Percentiles rank a stretch among this genome's conserved stretches.
Evolutionary conservation across 352 stramenopile species (phyloP).

Genomic region (Proteromonas lacertae): DNA sequence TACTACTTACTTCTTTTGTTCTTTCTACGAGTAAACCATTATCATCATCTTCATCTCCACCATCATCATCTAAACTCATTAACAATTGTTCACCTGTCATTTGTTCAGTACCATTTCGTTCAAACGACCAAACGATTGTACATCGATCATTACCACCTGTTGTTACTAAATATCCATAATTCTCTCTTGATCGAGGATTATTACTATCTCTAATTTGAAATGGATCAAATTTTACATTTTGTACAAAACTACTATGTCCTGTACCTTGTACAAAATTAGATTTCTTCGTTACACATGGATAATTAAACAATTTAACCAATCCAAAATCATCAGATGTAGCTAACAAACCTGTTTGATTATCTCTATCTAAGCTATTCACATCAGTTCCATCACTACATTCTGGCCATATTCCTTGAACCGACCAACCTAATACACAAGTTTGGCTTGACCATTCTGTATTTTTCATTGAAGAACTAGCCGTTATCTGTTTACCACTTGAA

Average conservation of each 20-base stretch:
- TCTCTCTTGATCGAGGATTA: too few species aligned
- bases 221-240: slow-evolving; percentile 15
- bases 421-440: slow-evolving; percentile 34
- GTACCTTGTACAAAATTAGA: slow-evolving; percentile 7
- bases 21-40: too few species aligned
- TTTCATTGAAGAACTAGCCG: slow-evolving; percentile 21
- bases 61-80: too few species aligned
- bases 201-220: too few species aligned
- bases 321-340: slow-evolving; percentile 39
- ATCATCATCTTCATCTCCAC: too few species aligned
- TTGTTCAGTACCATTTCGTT: too few species aligned
- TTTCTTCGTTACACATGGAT: slow-evolving; percentile 21
- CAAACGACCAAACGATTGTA: slow-evolving; percentile 26
- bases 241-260: slow-evolving; percentile 15
- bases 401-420: slow-evolving; percentile 30
- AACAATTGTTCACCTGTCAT: too few species aligned
- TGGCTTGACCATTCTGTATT: slow-evolving; percentile 36
- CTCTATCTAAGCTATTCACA: slow-evolving; percentile 19
- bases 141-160: slow-evolving; percentile 13
- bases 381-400: slow-evolving; percentile 15
- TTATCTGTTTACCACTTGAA: slow-evolving; percentile 8
- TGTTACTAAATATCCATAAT: slow-evolving; percentile 19
- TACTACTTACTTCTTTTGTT: too few species aligned
- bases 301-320: slow-evolving; percentile 22
- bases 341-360: slow-evolving; percentile 19